These are phyloP conservation scores for Rhizodiscina lignyota DNA, from an alignment of 495 filamentous ascomycete genomes.

Conservation along the genomic window DNA sequence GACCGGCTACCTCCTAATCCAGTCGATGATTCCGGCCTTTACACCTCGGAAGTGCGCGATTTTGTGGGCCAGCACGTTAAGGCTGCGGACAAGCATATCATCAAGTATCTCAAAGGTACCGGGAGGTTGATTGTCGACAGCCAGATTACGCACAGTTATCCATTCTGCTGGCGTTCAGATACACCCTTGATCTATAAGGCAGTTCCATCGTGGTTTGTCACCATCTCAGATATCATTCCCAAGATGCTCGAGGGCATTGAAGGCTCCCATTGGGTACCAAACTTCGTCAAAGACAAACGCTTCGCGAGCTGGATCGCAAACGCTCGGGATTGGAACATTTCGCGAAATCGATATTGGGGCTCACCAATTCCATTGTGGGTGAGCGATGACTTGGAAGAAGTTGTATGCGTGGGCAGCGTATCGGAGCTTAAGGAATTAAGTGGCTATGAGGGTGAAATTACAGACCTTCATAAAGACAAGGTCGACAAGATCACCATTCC, in stretches of 20 bases:
- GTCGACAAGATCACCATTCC: conserved; percentile 95
- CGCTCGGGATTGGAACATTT: conserved; percentile 96
- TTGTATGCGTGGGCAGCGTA: conserved; percentile 75
- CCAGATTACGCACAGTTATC: conserved; percentile 86
- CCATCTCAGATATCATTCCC: conserved; percentile 69
- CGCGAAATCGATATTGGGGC: conserved; percentile 92
- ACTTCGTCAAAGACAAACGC: conserved; percentile 78
- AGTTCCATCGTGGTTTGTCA: conserved; percentile 92
- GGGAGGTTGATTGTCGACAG: conserved; percentile 75
- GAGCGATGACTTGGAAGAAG: conserved; percentile 71
- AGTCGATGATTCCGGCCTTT: conserved; percentile 66
- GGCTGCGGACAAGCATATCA: conserved; percentile 85
- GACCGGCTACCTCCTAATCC: conserved; percentile 75
- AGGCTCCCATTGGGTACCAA: conserved; percentile 85
- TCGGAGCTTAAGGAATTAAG: conserved; percentile 75
- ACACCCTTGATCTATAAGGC: conserved; percentile 90
- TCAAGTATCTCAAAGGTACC: conserved; percentile 70
- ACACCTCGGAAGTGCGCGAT: conserved; percentile 64
- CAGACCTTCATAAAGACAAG: conserved; percentile 88
- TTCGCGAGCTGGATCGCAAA: conserved; percentile 80
- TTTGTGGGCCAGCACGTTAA: conserved; percentile 89
- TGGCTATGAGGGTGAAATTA: conserved; percentile 68
- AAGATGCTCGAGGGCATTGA: conserved; percentile 83
- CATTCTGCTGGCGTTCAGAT: conserved; percentile 90
- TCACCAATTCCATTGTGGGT: conserved; percentile 90